Evolutionary conservation across 305 asterid genomes (phyloP).

Genomic region (Salvia sclarea): DNA sequence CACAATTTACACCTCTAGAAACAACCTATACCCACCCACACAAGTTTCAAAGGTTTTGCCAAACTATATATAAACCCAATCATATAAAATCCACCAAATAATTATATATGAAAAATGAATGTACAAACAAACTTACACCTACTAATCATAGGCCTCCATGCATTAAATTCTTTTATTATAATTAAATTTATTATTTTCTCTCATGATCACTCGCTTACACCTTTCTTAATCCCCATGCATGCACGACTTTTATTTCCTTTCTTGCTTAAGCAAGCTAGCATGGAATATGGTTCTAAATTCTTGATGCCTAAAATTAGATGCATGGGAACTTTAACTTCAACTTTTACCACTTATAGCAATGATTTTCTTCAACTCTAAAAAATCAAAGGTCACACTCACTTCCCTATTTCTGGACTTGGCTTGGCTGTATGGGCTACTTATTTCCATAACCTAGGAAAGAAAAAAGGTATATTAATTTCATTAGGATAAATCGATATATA

Average conservation of each 20-base stretch:
- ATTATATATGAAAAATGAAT: constrained; percentile 6
- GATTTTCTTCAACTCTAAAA: constrained; percentile 23
- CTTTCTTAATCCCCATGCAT: constrained; percentile 30
- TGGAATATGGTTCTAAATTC: constrained; percentile 33
- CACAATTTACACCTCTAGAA: neutral
- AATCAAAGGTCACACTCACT: constrained; percentile 40
- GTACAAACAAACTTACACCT: constrained; percentile 2
- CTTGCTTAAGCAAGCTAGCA: constrained; percentile 38
- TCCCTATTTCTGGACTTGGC: constrained; percentile 30
- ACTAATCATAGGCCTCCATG: constrained; percentile 34
- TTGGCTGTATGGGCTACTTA: constrained; percentile 37
- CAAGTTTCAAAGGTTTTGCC: constrained; percentile 1
- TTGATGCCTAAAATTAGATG: constrained; percentile 40
- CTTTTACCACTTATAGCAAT: constrained; percentile 35
- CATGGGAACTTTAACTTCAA: constrained; percentile 30
- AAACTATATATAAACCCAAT: constrained; percentile 5
- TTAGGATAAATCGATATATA: no score
- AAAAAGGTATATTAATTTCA: neutral
- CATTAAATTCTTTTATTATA: constrained; percentile 24
- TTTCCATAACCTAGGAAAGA: constrained; percentile 38
- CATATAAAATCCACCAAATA: neutral
- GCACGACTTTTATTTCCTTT: constrained; percentile 36
- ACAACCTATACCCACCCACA: neutral
- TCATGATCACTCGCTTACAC: neutral
- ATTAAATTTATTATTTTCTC: neutral